These are phyloP conservation scores for Platanthera guangdongensis DNA, from an alignment of 106 monocot genomes.

Conservation along the genomic window DNA sequence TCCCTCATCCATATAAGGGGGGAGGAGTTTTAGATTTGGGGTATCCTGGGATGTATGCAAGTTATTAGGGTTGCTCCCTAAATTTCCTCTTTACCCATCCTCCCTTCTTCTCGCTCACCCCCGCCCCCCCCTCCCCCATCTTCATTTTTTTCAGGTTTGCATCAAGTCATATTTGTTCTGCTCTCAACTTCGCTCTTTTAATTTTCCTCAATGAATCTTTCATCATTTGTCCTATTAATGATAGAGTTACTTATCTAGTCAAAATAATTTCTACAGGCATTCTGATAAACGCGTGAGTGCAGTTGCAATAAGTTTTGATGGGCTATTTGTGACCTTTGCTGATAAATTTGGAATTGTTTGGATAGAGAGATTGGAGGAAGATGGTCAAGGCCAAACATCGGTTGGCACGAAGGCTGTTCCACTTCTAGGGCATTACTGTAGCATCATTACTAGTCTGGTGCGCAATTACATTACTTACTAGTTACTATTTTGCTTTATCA, in stretches of 20 bases:
- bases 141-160: too few relatives aligned
- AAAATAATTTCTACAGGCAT: slow-evolving; percentile 35
- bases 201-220: not conserved
- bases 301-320: slow-evolving; percentile 69
- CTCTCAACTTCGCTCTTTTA: not conserved
- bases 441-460: slow-evolving; percentile 93
- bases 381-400: slow-evolving; percentile 14
- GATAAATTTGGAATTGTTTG: slow-evolving; percentile 97
- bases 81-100: too few relatives aligned
- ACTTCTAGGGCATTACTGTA: slow-evolving; percentile 88
- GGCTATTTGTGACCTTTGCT: slow-evolving; percentile 66
- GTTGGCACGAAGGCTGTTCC: slow-evolving; percentile 40
- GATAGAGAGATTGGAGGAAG: slow-evolving; percentile 36
- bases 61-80: too few relatives aligned
- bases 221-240: not conserved
- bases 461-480: slow-evolving; percentile 6
- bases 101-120: too few relatives aligned
- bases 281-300: slow-evolving; percentile 83
- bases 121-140: too few relatives aligned
- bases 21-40: too few relatives aligned
- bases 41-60: too few relatives aligned
- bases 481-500: not conserved
- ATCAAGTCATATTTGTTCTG: too few relatives aligned
- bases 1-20: too few relatives aligned
- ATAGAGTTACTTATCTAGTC: not conserved